These are phyloP conservation scores for Paraconiothyrium sp. DNA, from an alignment of 2,329 filamentous ascomycete species.

Conservation along the genomic window DNA sequence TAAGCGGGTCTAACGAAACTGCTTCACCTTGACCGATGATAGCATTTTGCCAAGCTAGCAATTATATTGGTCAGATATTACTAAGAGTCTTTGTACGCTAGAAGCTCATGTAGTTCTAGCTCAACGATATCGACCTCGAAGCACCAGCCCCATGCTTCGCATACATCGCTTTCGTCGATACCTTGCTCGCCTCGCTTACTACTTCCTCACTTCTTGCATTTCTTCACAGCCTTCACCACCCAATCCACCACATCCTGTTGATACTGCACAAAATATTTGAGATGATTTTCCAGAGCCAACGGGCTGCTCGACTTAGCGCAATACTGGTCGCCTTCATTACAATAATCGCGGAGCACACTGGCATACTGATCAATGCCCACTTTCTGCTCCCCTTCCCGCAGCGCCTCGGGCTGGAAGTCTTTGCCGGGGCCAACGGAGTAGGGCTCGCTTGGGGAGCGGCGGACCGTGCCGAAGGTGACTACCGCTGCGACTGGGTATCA, in stretches of 20 bases:
- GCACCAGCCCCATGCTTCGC: no score
- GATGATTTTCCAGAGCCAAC: slow-evolving; percentile 63
- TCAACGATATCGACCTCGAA: no score
- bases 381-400: slow-evolving; percentile 14
- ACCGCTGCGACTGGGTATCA: slow-evolving; percentile 18
- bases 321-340: slow-evolving; percentile 67
- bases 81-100: no score
- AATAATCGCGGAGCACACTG: slow-evolving; percentile 67
- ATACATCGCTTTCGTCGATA: background rate
- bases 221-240: slow-evolving; percentile 17
- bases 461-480: slow-evolving; percentile 19
- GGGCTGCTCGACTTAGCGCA: slow-evolving; percentile 64
- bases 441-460: slow-evolving; percentile 14
- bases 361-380: slow-evolving; percentile 38
- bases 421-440: slow-evolving; percentile 19
- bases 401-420: slow-evolving; percentile 18
- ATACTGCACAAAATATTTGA: slow-evolving; percentile 61
- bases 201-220: background rate
- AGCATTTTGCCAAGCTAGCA: no score
- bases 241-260: slow-evolving; percentile 21
- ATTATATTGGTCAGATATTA: no score
- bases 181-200: background rate
- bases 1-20: no score
- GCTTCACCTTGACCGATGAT: no score
- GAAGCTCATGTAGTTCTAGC: no score